Conservation (phyloP, 1,139 yeast genomes). For the Yamadazyma triangularis region DNA sequence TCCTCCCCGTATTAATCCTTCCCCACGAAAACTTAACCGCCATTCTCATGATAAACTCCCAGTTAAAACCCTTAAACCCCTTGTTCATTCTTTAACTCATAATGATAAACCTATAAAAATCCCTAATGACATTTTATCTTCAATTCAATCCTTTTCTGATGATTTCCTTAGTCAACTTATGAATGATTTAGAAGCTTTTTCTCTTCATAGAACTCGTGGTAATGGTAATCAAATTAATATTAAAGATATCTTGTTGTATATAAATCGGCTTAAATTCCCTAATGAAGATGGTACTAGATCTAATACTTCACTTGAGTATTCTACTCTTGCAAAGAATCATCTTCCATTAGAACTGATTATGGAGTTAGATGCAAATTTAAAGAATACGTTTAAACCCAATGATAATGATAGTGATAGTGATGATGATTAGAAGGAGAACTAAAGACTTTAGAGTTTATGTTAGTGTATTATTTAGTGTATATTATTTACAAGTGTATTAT, state of each 20-base stretch:
- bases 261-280: constrained; percentile 29
- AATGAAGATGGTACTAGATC: constrained; percentile 14
- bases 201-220: constrained; percentile 26
- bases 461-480: constrained; percentile 7
- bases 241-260: constrained; percentile 31
- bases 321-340: constrained; percentile 30
- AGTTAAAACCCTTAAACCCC: not conserved
- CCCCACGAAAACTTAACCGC: no score
- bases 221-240: constrained; percentile 22
- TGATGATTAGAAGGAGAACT: no score
- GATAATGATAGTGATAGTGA: constrained; percentile 6
- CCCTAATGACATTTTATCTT: no score
- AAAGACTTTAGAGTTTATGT: constrained; percentile 7
- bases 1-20: not conserved
- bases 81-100: no score
- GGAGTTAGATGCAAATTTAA: constrained; percentile 29
- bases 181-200: constrained; percentile 30
- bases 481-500: constrained; percentile 2
- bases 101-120: no score
- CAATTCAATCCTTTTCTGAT: no score
- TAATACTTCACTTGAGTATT: constrained; percentile 19
- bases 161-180: constrained; percentile 31
- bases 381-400: constrained; percentile 4
- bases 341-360: constrained; percentile 36
- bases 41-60: not conserved